Evolutionary conservation across 345 rosid genomes (phyloP), one percentile per base, ranked within the genome.

Genomic region (Gossypium herbaceum): DNA sequence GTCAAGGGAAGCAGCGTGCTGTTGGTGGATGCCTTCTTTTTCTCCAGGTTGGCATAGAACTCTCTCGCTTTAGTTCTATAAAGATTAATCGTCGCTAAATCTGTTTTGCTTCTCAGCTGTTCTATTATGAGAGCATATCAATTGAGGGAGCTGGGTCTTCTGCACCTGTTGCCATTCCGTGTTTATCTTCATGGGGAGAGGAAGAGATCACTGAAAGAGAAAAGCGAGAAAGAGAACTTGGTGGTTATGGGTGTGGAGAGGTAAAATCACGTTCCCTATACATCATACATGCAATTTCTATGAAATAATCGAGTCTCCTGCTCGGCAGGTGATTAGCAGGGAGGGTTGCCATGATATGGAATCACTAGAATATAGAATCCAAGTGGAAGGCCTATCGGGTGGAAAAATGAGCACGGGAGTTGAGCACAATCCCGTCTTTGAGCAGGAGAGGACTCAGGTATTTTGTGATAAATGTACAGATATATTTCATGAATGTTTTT

Each of bases 21-120:
- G 85, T 82, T 68, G 85, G 88, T 74, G 88, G 88, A 57, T 85
- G 88, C 63, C 88, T 82, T 67, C 75, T 85, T 73, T 82, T 85
- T 78, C 88, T 85, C 27, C 88, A 85, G 85, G 85, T 85, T 62
- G 68, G 62, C 6, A 20, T 8, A 73, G 48, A 34, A 51, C 19
- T 12, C 41, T 60, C 57, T 29, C 10, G 55, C 27, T 73, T 73
- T 13, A 4, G 20, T 41, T 72, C 44, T 10, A 59, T 63, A 24
- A 17, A n/a, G 45, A 54, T 78, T 48, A 25, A 41, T 77, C 7
- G 9, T 67, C 47, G 10, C 80, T 76, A 62, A 79, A 66, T 20
- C 16, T 62, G 12, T 72, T 69, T 62, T 69, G 27, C 45, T 61
- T 70, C 61, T 62, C 74, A 85, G 85, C 80, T 85, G 60, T 85